Percentiles rank a stretch among this genome's conserved stretches.
Evolutionary conservation across 148 eudicot genomes (phyloP).

Genomic region (Spergularia bocconei): DNA sequence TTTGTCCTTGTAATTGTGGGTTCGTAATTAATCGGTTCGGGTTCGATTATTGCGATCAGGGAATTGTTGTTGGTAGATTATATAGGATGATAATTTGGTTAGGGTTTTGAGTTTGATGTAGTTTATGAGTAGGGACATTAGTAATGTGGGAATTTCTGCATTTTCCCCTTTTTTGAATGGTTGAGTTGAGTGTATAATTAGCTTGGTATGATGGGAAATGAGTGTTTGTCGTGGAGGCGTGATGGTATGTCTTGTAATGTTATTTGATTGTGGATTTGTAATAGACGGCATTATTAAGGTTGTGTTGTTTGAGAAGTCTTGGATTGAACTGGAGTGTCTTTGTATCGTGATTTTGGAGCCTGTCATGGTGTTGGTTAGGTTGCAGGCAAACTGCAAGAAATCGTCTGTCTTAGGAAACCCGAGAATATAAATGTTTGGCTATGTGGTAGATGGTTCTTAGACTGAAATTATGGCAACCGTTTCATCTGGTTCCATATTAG

Average conservation of each 20-base stretch:
- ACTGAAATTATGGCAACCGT: neutral
- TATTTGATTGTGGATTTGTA: neutral
- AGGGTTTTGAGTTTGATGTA: neutral
- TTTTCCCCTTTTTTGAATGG: neutral
- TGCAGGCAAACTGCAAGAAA: neutral
- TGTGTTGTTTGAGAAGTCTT: neutral
- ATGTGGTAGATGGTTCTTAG: too few species aligned
- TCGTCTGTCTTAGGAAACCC: neutral
- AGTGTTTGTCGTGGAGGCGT: neutral
- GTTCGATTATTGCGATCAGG: neutral
- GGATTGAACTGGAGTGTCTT: neutral
- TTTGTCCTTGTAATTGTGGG: neutral
- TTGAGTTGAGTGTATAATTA: neutral
- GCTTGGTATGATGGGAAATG: neutral
- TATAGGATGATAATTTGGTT: conserved; percentile 13
- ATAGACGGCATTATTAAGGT: neutral
- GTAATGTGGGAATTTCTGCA: neutral
- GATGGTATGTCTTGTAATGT: neutral
- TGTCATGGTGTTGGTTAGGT: neutral
- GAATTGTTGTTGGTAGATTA: neutral
- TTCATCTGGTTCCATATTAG: neutral
- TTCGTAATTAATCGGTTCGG: neutral
- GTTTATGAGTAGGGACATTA: neutral
- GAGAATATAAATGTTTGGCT: too few species aligned
- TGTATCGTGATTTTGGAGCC: neutral